Base-by-base conservation (phyloP, 768 basidiomycete genomes). In the Mycena filopes region DNA sequence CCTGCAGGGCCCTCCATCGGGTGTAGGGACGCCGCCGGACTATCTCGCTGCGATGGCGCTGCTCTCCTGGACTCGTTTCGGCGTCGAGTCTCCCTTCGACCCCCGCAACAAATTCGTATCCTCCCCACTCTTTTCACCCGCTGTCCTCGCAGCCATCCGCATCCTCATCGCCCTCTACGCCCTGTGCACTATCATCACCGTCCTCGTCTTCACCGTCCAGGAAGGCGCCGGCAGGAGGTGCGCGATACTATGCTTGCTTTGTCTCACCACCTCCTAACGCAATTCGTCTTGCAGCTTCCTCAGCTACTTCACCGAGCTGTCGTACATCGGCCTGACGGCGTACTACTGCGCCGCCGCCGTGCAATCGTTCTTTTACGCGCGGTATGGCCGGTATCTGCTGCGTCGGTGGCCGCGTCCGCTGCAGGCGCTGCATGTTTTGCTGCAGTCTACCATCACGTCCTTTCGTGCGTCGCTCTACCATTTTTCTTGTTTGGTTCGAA, bases 221-320 rank as follows among this genome's bases (percentile, higher is more conserved):
- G 56, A 64, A 0, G 74, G 77, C 36, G 63, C 61, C 53, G 83
- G 77, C 55, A 41, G 77, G 51, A 76, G 69, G 77, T 82, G 66
- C 58, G 79, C 73, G 25, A n/a, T n/a, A n/a, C n/a, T n/a, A n/a
- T n/a, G n/a, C 21, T 61, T 31, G 7, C 51, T 31, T 16, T 43
- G 25, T 23, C 36, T 8, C 41, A 33, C 28, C 26, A 54, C 42
- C 36, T 36, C 36, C 36, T 36, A 15, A 15, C 9, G 36, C 36
- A 36, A 36, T 9, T 36, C 15, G 10, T 11, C 11, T 36, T 10
- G 11, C 42, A 56, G 40, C 45, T 60, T 33, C 10, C 42, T 55
- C 49, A 90, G 89, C 10, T 91, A 87, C 76, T 91, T 91, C 73
- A 91, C 90, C 0, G 69, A 85, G 62, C 81, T 91, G 1, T 83